phyloP scores from a whole-genome alignment of 768 basidiomycete species.

The Leccinellum albellum region DNA sequence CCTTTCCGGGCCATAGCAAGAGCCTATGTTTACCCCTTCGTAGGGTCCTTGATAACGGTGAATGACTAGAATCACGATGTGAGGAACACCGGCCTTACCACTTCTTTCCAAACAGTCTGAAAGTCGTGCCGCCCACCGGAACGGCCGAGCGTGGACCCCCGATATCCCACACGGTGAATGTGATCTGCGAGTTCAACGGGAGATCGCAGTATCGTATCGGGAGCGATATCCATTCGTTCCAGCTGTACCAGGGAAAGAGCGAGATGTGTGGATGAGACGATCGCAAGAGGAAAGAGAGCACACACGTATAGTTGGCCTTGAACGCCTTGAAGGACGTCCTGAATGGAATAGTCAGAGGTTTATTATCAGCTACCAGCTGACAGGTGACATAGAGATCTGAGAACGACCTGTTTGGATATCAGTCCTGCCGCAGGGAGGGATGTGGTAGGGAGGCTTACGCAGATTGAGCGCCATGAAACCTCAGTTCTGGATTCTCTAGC shows the following conservation, averaged over 20 bases:
- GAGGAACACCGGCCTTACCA: constrained; percentile 46
- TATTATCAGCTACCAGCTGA: constrained; percentile 90
- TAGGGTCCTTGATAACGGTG: constrained; percentile 57
- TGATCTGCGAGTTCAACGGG: constrained; percentile 83
- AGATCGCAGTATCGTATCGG: constrained; percentile 93
- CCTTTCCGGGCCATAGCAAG: constrained; percentile 74
- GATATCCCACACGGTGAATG: constrained; percentile 96
- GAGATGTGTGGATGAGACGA: neutral
- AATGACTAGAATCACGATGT: neutral
- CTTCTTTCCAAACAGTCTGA: constrained; percentile 90
- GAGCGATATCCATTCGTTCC: constrained; percentile 94
- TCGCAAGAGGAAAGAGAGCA: neutral
- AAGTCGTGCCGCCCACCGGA: constrained; percentile 89
- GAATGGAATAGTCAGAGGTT: constrained; percentile 87
- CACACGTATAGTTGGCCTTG: constrained; percentile 75
- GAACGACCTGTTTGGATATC: constrained; percentile 53
- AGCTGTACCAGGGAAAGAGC: constrained; percentile 43
- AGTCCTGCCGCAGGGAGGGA: constrained; percentile 10
- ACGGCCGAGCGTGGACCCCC: constrained; percentile 73
- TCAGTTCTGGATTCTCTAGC: constrained; percentile 75
- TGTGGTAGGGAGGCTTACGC: constrained; percentile 41
- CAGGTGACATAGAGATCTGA: constrained; percentile 94
- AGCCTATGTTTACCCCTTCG: constrained; percentile 89
- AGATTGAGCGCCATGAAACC: constrained; percentile 80
- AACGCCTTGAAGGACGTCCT: constrained; percentile 92